Conservation (phyloP, 805 yeast species). For the Candida oleophila region DNA sequence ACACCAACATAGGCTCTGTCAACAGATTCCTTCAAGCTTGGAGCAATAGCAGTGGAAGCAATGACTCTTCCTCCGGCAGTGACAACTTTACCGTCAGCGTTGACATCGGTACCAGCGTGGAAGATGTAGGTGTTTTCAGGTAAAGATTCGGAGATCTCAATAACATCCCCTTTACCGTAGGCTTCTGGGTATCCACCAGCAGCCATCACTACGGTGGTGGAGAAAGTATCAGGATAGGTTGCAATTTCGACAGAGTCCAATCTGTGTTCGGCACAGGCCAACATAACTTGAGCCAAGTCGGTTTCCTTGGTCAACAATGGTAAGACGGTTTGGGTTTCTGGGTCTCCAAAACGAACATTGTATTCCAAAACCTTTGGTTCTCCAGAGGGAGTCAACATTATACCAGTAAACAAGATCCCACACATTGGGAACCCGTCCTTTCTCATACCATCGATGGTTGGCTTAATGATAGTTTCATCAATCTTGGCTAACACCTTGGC, state of each 20-base stretch:
- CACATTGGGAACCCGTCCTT: slow-evolving; percentile 92
- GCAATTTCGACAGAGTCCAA: slow-evolving; percentile 74
- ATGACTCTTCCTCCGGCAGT: slow-evolving; percentile 97
- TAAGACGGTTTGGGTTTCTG: slow-evolving; percentile 96
- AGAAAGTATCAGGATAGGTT: slow-evolving; percentile 55
- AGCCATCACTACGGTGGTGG: slow-evolving; percentile 93
- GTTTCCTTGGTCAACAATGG: slow-evolving; percentile 80
- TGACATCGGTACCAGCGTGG: slow-evolving; percentile 90
- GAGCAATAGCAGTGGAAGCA: slow-evolving; percentile 86
- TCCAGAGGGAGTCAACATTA: slow-evolving; percentile 73
- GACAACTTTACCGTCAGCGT: slow-evolving; percentile 55
- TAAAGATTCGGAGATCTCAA: slow-evolving; percentile 49
- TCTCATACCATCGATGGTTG: slow-evolving; percentile 96
- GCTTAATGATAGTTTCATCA: slow-evolving; percentile 74
- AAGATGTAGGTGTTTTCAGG: slow-evolving; percentile 71
- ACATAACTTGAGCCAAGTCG: slow-evolving; percentile 89
- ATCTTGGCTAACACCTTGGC: slow-evolving; percentile 68
- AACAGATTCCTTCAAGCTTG: slow-evolving; percentile 75
- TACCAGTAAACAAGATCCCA: slow-evolving; percentile 93
- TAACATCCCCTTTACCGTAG: slow-evolving; percentile 83
- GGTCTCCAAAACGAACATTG: slow-evolving; percentile 98
- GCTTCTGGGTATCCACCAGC: slow-evolving; percentile 96
- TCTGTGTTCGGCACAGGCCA: slow-evolving; percentile 93
- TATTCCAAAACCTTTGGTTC: slow-evolving; percentile 97
- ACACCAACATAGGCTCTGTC: slow-evolving; percentile 85